A percentile compares a stretch with the other conserved stretches of the same genome.
phyloP scores from a whole-genome alignment of 148 eudicot genomes.

The Agrostemma githago region DNA sequence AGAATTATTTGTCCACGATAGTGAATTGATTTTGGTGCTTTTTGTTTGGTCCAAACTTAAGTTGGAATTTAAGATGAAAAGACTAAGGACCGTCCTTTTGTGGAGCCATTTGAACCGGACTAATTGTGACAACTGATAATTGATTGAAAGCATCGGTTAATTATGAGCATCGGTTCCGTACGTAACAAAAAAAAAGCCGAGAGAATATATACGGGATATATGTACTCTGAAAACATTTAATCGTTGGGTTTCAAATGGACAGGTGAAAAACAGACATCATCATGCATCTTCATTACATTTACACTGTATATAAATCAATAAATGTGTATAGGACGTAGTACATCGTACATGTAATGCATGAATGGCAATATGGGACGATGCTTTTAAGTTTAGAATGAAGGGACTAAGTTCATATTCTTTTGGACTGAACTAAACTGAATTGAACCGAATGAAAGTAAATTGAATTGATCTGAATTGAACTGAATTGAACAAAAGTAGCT shows the following conservation, averaged over 20 bases:
- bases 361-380: neutral
- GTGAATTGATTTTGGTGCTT: neutral
- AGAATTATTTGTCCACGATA: neutral
- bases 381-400: too few species aligned
- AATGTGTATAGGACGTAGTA: too few species aligned
- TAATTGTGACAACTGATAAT: constrained; percentile 6
- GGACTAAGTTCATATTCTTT: too few species aligned
- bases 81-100: constrained; percentile 10
- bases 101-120: constrained; percentile 14
- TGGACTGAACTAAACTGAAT: too few species aligned
- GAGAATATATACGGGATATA: neutral
- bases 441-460: too few species aligned
- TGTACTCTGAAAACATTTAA: neutral
- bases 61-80: constrained; percentile 4
- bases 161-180: neutral
- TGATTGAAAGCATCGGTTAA: constrained; percentile 6
- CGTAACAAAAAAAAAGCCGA: neutral
- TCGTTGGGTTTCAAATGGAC: neutral
- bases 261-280: too few species aligned
- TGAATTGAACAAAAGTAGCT: too few species aligned
- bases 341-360: neutral
- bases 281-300: too few species aligned
- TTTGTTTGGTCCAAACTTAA: constrained; percentile 12
- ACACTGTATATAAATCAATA: too few species aligned
- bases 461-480: too few species aligned